Percentiles rank a stretch among this genome's conserved stretches.
Evolutionary conservation across 176 grass and related monocot species (phyloP).

Genomic region (Elymus sibiricus): DNA sequence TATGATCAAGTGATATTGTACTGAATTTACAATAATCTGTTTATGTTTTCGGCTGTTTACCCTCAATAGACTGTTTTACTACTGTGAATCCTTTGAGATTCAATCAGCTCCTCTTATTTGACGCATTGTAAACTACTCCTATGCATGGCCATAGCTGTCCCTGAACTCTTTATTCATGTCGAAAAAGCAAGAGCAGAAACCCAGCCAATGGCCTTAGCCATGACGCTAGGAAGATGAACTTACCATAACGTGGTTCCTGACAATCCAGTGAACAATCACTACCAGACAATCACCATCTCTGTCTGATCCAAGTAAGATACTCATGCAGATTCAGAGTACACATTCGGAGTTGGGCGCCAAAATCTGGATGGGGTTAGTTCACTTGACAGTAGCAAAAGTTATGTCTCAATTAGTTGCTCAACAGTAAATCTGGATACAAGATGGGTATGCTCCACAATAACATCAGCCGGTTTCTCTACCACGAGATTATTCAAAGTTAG

Average conservation of each 20-base stretch:
- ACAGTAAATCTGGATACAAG: constrained; percentile 15
- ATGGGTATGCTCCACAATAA: constrained; percentile 89
- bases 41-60: neutral
- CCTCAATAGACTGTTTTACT: neutral
- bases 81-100: neutral
- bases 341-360: no score
- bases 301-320: constrained; percentile 50
- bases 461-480: constrained; percentile 15
- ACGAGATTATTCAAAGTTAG: neutral
- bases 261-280: neutral
- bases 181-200: neutral
- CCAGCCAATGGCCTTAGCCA: neutral
- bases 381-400: neutral
- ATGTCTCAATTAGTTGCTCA: neutral
- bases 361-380: no score
- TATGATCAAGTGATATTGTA: no score
- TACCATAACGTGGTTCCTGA: neutral
- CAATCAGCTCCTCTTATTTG: neutral
- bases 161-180: neutral
- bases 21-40: neutral
- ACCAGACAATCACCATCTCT: constrained; percentile 35
- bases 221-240: neutral
- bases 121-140: neutral
- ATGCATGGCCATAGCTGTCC: neutral
- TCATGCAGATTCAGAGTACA: no score